Evolutionary conservation across 2,329 filamentous ascomycete genomes (phyloP).

Genomic region (Colletotrichum navitas): DNA sequence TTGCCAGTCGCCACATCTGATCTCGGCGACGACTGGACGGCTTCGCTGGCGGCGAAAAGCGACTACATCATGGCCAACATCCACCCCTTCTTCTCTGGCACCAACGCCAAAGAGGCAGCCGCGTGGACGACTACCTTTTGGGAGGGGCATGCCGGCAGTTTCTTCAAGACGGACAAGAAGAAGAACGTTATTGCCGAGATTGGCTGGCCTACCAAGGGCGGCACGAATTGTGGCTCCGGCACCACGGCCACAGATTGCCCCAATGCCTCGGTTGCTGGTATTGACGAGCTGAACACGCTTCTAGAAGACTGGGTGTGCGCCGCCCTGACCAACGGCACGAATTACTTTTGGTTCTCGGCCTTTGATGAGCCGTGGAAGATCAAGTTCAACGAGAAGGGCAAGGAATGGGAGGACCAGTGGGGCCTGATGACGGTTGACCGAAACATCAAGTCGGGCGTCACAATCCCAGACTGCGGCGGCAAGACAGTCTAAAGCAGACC

Average conservation of each 20-base stretch:
- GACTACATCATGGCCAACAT: slow-evolving; percentile 97
- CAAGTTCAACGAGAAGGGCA: slow-evolving; percentile 72
- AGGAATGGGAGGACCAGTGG: slow-evolving; percentile 97
- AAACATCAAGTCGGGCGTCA: slow-evolving; percentile 85
- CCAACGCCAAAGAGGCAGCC: slow-evolving; percentile 75
- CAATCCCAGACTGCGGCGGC: slow-evolving; percentile 88
- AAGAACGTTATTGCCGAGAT: slow-evolving; percentile 90
- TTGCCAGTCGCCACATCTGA: slow-evolving; percentile 90
- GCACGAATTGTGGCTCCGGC: slow-evolving; percentile 61
- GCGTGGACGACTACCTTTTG: slow-evolving; percentile 89
- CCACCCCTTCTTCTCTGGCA: slow-evolving; percentile 93
- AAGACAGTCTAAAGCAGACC: slow-evolving; percentile 65
- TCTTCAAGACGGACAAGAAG: slow-evolving; percentile 72
- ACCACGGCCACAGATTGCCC: slow-evolving; percentile 62
- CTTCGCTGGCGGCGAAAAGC: slow-evolving; percentile 74
- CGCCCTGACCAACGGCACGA: slow-evolving; percentile 82
- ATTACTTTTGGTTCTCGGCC: slow-evolving; percentile 98
- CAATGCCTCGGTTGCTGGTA: slow-evolving; percentile 79
- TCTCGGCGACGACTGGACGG: slow-evolving; percentile 88
- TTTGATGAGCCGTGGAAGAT: slow-evolving; percentile 98
- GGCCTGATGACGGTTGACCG: slow-evolving; percentile 88
- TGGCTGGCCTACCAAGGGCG: slow-evolving; percentile 89
- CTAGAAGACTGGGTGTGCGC: slow-evolving; percentile 88
- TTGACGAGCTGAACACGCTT: slow-evolving; percentile 86
- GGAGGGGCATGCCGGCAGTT: slow-evolving; percentile 73